Conservation (phyloP, 164 flowering plant genomes). For the Cinnamomum chago region DNA sequence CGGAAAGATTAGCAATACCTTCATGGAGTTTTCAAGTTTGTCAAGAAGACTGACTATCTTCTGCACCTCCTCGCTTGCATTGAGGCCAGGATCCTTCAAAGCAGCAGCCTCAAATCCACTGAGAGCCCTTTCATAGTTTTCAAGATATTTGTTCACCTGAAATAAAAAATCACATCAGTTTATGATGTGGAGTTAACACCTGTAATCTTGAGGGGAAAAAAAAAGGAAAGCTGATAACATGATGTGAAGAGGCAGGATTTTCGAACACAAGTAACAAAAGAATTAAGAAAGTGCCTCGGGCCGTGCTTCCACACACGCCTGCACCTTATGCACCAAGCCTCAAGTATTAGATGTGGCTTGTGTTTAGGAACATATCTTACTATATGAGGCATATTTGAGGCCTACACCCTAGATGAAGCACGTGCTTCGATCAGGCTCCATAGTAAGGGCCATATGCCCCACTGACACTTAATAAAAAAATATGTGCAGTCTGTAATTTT, state of each 20-base stretch:
- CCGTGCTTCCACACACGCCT: too few relatives aligned
- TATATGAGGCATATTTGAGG: too few relatives aligned
- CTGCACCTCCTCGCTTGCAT: constrained; percentile 64
- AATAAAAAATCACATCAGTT: not conserved
- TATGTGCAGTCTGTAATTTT: too few relatives aligned
- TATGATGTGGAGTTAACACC: not conserved
- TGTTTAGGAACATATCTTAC: too few relatives aligned
- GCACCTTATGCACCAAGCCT: too few relatives aligned
- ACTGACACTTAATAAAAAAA: too few relatives aligned
- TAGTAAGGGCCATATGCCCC: too few relatives aligned
- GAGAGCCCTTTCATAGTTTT: constrained; percentile 89
- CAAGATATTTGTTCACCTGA: constrained; percentile 80
- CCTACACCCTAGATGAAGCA: too few relatives aligned
- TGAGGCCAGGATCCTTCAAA: constrained; percentile 77
- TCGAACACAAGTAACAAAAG: not conserved
- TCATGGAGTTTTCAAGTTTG: constrained; percentile 48
- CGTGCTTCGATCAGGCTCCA: too few relatives aligned
- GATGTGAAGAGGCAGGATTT: not conserved
- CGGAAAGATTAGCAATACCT: constrained; percentile 30
- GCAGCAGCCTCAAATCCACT: constrained; percentile 94
- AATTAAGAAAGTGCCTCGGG: not conserved
- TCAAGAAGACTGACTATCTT: constrained; percentile 73
- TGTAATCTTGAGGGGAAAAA: not conserved
- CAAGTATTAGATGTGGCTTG: too few relatives aligned
- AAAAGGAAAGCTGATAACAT: not conserved